These are phyloP conservation scores for Diplotaxis tenuifolia DNA, from an alignment of 345 rosid species.

Conservation along the genomic window DNA sequence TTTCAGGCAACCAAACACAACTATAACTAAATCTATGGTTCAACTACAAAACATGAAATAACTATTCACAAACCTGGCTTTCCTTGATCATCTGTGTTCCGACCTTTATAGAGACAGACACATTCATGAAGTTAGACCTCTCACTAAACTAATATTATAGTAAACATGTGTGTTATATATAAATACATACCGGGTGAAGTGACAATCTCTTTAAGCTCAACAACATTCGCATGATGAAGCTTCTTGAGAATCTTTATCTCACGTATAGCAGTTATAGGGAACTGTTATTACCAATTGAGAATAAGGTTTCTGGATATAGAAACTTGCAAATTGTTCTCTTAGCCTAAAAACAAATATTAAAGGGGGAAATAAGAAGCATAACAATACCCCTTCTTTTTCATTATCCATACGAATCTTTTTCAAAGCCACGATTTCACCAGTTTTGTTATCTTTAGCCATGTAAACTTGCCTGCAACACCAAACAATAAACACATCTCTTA, in stretches of 20 bases:
- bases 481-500: background rate
- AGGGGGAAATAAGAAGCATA: constrained; percentile 1
- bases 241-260: constrained; percentile 56
- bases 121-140: background rate
- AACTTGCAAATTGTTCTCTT: too few species aligned
- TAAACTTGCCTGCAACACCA: constrained; percentile 74
- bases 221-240: constrained; percentile 54
- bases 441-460: constrained; percentile 86
- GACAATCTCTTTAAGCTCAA: constrained; percentile 52
- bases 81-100: constrained; percentile 87
- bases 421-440: constrained; percentile 91
- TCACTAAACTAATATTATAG: background rate
- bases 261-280: constrained; percentile 55
- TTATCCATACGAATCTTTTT: constrained; percentile 98
- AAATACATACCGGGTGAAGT: constrained; percentile 46
- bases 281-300: constrained; percentile 36
- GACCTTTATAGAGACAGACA: constrained; percentile 48
- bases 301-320: background rate
- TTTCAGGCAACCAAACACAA: too few species aligned
- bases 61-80: constrained; percentile 51
- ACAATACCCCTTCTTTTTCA: constrained; percentile 86
- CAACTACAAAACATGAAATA: background rate
- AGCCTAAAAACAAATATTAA: background rate
- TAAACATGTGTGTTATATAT: background rate
- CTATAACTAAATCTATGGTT: too few species aligned